Conservation (phyloP, 768 basidiomycete species). For the Boletus reticulatus region DNA sequence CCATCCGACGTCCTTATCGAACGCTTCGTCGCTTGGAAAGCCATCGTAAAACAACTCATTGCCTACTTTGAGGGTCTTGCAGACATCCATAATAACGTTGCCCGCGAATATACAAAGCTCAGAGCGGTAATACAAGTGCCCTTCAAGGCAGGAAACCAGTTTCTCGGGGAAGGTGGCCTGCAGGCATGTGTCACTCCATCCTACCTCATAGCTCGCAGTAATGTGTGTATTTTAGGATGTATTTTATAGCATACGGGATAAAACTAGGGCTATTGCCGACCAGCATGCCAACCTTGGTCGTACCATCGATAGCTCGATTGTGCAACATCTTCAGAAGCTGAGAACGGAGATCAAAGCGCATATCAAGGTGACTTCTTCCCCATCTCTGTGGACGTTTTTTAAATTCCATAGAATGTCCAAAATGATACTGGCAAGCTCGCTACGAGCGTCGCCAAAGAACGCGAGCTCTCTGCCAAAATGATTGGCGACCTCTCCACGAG, state of each 20-base stretch:
- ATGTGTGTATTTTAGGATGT: constrained; percentile 58
- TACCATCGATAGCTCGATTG: constrained; percentile 95
- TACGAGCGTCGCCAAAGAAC: constrained; percentile 87
- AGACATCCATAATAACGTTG: constrained; percentile 94
- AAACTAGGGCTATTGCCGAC: constrained; percentile 89
- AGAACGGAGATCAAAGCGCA: constrained; percentile 95
- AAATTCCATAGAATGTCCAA: constrained; percentile 71
- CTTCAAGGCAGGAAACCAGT: constrained; percentile 93
- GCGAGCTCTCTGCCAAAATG: constrained; percentile 75
- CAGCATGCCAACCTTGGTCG: constrained; percentile 95
- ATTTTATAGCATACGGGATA: constrained; percentile 90
- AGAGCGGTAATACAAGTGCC: constrained; percentile 97
- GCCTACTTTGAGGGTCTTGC: constrained; percentile 68
- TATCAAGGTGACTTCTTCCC: constrained; percentile 57
- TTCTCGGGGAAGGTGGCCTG: constrained; percentile 95
- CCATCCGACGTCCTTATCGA: constrained; percentile 97
- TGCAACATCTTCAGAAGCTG: constrained; percentile 97
- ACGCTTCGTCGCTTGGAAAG: constrained; percentile 92
- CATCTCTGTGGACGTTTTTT: background rate
- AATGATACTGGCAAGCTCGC: constrained; percentile 95
- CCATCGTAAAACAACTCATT: constrained; percentile 93
- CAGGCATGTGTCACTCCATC: constrained; percentile 48
- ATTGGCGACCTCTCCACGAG: constrained; percentile 85
- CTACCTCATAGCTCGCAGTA: background rate
- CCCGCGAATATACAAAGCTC: constrained; percentile 89